These are phyloP conservation scores for Brettanomyces bruxellensis DNA, from an alignment of 805 yeast genomes.

Conservation along the genomic window DNA sequence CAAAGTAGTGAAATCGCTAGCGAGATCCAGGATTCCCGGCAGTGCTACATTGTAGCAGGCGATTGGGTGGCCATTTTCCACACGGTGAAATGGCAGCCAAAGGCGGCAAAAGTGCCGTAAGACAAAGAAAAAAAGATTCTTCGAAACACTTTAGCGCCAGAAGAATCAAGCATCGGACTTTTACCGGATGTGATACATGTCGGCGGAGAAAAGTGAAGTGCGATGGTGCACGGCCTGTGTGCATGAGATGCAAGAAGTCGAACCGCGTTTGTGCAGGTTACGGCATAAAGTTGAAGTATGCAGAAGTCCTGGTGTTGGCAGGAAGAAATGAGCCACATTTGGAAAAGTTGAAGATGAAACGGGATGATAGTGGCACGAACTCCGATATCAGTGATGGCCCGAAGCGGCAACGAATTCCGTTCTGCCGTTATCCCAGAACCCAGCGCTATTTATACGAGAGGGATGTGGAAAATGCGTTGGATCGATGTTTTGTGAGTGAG, in stretches of 20 bases:
- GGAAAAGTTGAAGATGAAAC: slow-evolving; percentile 3
- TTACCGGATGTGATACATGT: slow-evolving; percentile 51
- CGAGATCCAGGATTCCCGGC: too few species aligned
- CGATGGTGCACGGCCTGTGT: slow-evolving; percentile 36
- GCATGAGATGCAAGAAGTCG: slow-evolving; percentile 38
- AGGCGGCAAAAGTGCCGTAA: too few species aligned
- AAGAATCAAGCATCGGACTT: slow-evolving; percentile 12
- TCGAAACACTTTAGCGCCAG: too few species aligned
- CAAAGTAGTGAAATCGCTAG: too few species aligned
- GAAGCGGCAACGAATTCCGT: slow-evolving; percentile 35
- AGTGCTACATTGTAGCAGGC: too few species aligned
- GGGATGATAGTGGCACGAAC: slow-evolving; percentile 2
- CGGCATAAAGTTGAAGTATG: slow-evolving; percentile 38
- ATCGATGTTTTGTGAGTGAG: too few species aligned
- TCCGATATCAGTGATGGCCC: slow-evolving; percentile 16
- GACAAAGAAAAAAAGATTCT: too few species aligned
- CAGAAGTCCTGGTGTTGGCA: slow-evolving; percentile 29
- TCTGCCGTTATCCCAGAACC: slow-evolving; percentile 31
- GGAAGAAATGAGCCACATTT: slow-evolving; percentile 15
- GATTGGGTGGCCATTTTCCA: too few species aligned
- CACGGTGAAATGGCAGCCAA: too few species aligned
- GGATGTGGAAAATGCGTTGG: neutral
- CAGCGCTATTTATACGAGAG: neutral
- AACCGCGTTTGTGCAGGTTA: slow-evolving; percentile 40
- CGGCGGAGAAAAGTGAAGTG: slow-evolving; percentile 45